A percentile compares a stretch with the other conserved stretches of the same genome.
These are phyloP conservation scores for Cryptococcus amylolentus DNA, from an alignment of 1,284 basidiomycete species.

Conservation along the genomic window DNA sequence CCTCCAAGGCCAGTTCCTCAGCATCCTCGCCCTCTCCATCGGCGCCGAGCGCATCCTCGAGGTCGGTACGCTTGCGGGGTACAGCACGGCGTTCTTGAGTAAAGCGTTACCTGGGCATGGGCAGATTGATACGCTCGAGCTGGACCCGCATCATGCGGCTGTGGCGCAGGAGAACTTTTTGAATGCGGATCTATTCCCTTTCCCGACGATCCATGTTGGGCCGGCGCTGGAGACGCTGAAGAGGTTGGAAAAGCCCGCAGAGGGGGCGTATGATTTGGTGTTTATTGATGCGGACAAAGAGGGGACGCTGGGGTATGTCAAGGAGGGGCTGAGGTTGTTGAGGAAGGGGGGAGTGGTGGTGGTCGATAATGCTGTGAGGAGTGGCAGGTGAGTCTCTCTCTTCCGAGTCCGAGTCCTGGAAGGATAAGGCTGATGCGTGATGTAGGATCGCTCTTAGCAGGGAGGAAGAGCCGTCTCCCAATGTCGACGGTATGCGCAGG, in stretches of 20 bases:
- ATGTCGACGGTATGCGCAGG: slow-evolving; percentile 32
- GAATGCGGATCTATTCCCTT: slow-evolving; percentile 38
- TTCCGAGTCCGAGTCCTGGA: not conserved
- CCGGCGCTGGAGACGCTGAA: slow-evolving; percentile 30
- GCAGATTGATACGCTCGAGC: slow-evolving; percentile 43
- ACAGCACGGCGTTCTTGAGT: slow-evolving; percentile 39
- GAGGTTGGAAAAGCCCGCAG: slow-evolving; percentile 9
- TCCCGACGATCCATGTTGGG: slow-evolving; percentile 40
- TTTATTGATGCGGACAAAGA: slow-evolving; percentile 47
- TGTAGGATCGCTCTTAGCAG: slow-evolving; percentile 19
- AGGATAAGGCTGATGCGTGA: not conserved
- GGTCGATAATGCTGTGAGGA: slow-evolving; percentile 39
- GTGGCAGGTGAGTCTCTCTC: slow-evolving; percentile 29
- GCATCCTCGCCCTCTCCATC: slow-evolving; percentile 30
- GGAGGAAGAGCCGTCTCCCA: slow-evolving; percentile 17
- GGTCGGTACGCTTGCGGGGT: slow-evolving; percentile 43
- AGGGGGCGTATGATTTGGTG: slow-evolving; percentile 38
- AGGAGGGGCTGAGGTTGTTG: slow-evolving; percentile 30
- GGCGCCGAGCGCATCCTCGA: slow-evolving; percentile 37
- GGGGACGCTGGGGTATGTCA: slow-evolving; percentile 34
- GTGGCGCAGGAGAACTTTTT: slow-evolving; percentile 39
- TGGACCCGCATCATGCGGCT: slow-evolving; percentile 29
- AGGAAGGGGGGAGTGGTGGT: slow-evolving; percentile 38
- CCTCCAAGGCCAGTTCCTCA: slow-evolving; percentile 40
- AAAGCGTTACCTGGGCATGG: slow-evolving; percentile 33